These are phyloP conservation scores for Porcisia hertigi DNA, from an alignment of 208 protist genomes.

Conservation along the genomic window DNA sequence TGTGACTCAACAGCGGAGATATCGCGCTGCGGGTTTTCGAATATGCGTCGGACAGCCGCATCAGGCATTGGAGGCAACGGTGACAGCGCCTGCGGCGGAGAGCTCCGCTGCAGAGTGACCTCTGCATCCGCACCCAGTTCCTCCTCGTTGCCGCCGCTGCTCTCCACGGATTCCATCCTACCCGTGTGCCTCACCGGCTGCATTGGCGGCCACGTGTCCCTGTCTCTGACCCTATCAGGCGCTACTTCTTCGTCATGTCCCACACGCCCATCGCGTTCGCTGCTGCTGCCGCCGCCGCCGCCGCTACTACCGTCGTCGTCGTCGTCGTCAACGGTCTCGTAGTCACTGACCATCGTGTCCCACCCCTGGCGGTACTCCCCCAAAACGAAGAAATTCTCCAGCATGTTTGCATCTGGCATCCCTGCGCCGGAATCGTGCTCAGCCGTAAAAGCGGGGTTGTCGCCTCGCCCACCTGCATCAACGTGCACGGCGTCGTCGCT, in stretches of 20 bases:
- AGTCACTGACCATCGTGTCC: background rate
- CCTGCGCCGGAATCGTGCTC: background rate
- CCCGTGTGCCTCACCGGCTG: constrained; percentile 3
- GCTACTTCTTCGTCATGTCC: background rate
- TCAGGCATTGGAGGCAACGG: background rate
- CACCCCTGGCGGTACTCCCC: background rate
- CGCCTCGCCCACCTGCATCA: background rate
- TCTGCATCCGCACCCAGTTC: background rate
- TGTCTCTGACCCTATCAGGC: background rate
- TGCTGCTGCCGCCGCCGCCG: background rate
- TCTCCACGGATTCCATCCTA: background rate
- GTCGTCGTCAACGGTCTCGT: background rate
- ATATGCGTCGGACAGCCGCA: background rate
- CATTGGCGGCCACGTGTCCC: constrained; percentile 3
- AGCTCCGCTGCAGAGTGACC: background rate
- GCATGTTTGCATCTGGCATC: background rate
- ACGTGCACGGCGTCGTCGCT: background rate
- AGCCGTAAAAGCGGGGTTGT: background rate
- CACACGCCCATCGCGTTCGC: background rate
- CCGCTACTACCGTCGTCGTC: background rate
- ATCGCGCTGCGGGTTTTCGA: background rate
- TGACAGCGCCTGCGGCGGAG: background rate
- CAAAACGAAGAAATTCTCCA: background rate
- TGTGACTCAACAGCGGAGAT: background rate
- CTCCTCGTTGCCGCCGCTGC: constrained; percentile 4